phyloP scores from a whole-genome alignment of 768 basidiomycete species.

The Galerina marginata region DNA sequence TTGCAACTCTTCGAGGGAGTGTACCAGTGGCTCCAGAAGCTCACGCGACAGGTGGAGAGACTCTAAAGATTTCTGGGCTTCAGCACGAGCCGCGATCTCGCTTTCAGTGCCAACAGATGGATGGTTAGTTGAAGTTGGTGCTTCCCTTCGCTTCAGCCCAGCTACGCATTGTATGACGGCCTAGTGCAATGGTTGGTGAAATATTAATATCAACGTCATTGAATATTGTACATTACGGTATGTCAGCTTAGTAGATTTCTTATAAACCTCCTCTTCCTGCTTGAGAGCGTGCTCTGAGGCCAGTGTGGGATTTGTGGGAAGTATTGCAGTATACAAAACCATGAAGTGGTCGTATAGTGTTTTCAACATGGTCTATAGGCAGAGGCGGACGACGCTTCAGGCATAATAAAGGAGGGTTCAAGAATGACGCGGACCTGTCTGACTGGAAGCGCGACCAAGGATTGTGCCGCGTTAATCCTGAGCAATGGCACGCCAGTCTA shows the following conservation, averaged over 20 bases:
- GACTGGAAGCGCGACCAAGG: slow-evolving; percentile 73
- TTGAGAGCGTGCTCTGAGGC: slow-evolving; percentile 80
- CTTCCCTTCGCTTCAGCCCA: slow-evolving; percentile 52
- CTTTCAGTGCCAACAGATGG: slow-evolving; percentile 80
- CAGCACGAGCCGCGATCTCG: slow-evolving; percentile 60
- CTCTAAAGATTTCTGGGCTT: slow-evolving; percentile 57
- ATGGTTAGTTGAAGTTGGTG: slow-evolving; percentile 64
- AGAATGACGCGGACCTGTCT: slow-evolving; percentile 59
- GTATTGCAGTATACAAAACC: slow-evolving; percentile 65
- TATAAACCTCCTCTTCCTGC: slow-evolving; percentile 84
- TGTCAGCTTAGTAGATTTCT: slow-evolving; percentile 72
- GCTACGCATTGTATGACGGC: slow-evolving; percentile 58
- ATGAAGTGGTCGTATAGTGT: slow-evolving; percentile 74
- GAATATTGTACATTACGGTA: slow-evolving; percentile 74
- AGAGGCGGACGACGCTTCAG: slow-evolving; percentile 14
- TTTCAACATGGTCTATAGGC: slow-evolving; percentile 70
- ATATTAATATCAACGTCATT: neutral
- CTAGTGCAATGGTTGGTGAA: slow-evolving; percentile 28
- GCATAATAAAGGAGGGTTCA: neutral
- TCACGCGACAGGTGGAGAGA: slow-evolving; percentile 57
- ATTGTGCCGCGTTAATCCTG: slow-evolving; percentile 67
- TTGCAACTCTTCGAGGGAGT: slow-evolving; percentile 60
- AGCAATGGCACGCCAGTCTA: slow-evolving; percentile 71
- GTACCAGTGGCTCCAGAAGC: slow-evolving; percentile 61
- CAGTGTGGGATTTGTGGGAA: slow-evolving; percentile 58